Evolutionary conservation across 345 rosid genomes (phyloP).

Genomic region (Orychophragmus violaceus): DNA sequence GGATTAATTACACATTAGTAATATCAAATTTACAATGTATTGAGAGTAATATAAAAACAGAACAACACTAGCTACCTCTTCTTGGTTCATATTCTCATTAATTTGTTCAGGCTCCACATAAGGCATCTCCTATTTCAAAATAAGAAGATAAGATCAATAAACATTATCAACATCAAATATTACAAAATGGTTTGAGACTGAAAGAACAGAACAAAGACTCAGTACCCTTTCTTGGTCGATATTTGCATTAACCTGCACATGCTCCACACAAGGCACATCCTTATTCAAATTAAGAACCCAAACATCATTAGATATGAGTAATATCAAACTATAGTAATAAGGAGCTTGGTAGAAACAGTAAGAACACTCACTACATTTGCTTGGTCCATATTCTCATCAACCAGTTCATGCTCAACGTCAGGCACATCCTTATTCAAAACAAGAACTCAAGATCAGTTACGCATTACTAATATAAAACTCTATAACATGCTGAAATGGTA

Average conservation of each 20-base stretch:
- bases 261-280: background rate
- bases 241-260: background rate
- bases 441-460: background rate
- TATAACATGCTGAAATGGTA: background rate
- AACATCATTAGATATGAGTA: background rate
- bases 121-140: background rate
- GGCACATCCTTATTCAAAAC: background rate
- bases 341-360: background rate
- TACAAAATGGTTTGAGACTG: background rate
- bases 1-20: background rate
- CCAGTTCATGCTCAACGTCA: background rate
- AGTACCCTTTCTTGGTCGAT: background rate
- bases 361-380: background rate
- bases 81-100: background rate
- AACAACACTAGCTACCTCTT: background rate
- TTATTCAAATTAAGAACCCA: background rate
- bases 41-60: background rate
- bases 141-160: background rate
- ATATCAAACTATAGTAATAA: background rate
- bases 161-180: background rate
- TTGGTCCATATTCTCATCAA: background rate
- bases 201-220: background rate
- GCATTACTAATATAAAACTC: background rate
- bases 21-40: background rate
- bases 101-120: background rate